phyloP scores from a whole-genome alignment of 2,329 filamentous ascomycete genomes.

The Fusarium sp. region DNA sequence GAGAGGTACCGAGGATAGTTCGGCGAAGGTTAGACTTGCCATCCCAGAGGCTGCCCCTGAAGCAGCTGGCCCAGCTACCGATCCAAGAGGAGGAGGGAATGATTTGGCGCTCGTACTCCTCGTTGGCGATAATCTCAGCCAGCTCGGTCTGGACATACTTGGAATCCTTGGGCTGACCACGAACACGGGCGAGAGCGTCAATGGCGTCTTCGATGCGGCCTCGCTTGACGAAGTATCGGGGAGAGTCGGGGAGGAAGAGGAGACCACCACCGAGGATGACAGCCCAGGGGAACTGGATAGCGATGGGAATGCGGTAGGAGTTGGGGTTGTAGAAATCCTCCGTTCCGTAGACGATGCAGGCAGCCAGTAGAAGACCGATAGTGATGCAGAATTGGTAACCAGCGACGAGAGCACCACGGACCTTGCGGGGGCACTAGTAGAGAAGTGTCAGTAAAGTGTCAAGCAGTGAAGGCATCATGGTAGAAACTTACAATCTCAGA shows the following conservation, averaged over 20 bases:
- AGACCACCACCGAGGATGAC: slow-evolving; percentile 37
- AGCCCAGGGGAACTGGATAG: slow-evolving; percentile 38
- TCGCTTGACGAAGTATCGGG: slow-evolving; percentile 37
- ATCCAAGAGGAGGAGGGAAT: slow-evolving; percentile 27
- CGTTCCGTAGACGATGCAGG: slow-evolving; percentile 37
- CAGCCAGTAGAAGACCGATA: slow-evolving; percentile 36
- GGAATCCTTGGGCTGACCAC: slow-evolving; percentile 37
- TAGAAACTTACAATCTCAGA: slow-evolving; percentile 52
- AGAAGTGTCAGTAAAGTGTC: slow-evolving; percentile 4
- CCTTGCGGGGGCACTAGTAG: slow-evolving; percentile 34
- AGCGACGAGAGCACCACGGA: slow-evolving; percentile 38
- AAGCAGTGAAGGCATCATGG: slow-evolving; percentile 86
- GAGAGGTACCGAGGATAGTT: slow-evolving; percentile 73
- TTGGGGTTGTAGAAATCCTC: slow-evolving; percentile 20
- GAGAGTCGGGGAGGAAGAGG: slow-evolving; percentile 39
- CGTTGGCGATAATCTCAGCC: slow-evolving; percentile 77
- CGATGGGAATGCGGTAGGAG: slow-evolving; percentile 37
- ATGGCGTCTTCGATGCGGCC: slow-evolving; percentile 35
- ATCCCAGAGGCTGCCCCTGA: slow-evolving; percentile 48
- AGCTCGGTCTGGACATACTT: slow-evolving; percentile 39
- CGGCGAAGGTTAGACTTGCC: slow-evolving; percentile 54
- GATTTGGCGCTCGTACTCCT: slow-evolving; percentile 77
- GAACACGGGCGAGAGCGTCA: slow-evolving; percentile 27
- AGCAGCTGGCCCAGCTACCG: slow-evolving; percentile 39
- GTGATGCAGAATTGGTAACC: slow-evolving; percentile 42